Conservation (phyloP, 2,329 filamentous ascomycete species). For the Colletotrichum agaves region DNA sequence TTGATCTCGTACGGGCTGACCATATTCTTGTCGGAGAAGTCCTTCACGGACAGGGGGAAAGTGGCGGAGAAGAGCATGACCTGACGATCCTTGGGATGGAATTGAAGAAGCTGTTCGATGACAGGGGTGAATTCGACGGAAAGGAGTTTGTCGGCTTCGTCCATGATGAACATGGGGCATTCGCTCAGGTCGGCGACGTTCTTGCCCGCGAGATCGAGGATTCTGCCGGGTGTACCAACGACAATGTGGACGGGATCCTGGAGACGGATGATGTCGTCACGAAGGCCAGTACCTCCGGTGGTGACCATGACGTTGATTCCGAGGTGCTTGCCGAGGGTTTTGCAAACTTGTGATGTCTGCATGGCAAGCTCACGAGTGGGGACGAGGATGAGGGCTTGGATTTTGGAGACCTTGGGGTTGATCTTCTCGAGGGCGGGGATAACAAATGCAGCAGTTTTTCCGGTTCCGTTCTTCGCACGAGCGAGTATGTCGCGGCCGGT, state of each 20-base stretch:
- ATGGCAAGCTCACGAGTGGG: slow-evolving; percentile 96
- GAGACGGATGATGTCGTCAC: slow-evolving; percentile 95
- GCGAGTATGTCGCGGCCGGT: slow-evolving; percentile 96
- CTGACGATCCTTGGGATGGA: slow-evolving; percentile 96
- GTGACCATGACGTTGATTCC: slow-evolving; percentile 99
- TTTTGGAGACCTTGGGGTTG: slow-evolving; percentile 96
- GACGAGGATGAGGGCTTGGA: slow-evolving; percentile 94
- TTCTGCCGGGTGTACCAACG: slow-evolving; percentile 95
- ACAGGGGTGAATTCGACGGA: slow-evolving; percentile 97
- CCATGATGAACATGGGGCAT: slow-evolving; percentile 99
- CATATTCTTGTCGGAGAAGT: slow-evolving; percentile 99
- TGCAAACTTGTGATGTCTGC: slow-evolving; percentile 99
- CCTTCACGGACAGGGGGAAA: slow-evolving; percentile 96
- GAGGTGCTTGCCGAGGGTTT: slow-evolving; percentile 96
- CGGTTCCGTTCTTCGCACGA: slow-evolving; percentile 97
- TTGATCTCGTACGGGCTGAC: slow-evolving; percentile 97
- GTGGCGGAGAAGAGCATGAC: slow-evolving; percentile 99
- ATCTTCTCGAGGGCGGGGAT: slow-evolving; percentile 95
- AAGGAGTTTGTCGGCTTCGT: slow-evolving; percentile 97
- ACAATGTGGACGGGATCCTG: slow-evolving; percentile 97
- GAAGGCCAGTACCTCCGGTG: slow-evolving; percentile 92
- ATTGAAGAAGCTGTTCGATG: slow-evolving; percentile 93
- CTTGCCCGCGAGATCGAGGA: slow-evolving; percentile 95
- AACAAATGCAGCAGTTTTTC: slow-evolving; percentile 97
- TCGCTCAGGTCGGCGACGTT: slow-evolving; percentile 95